phyloP scores from a whole-genome alignment of 768 basidiomycete genomes.

The Mycena maculata region DNA sequence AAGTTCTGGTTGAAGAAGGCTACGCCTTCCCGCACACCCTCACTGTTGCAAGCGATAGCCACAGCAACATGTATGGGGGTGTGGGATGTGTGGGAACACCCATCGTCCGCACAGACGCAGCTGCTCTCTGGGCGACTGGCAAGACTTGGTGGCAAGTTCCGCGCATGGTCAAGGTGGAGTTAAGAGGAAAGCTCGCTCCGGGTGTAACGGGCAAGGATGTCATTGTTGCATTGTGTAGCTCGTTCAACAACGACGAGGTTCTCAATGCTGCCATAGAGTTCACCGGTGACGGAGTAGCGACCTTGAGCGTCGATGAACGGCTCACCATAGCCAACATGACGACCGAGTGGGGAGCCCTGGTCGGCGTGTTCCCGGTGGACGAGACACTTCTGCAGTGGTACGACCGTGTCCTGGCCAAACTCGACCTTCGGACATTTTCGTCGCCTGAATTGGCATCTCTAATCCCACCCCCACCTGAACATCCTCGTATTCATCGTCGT shows the following conservation, averaged over 20 bases:
- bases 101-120: conserved; percentile 95
- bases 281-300: conserved; percentile 85
- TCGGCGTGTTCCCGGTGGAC: conserved; percentile 95
- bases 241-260: conserved; percentile 96
- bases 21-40: conserved; percentile 97
- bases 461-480: conserved; percentile 79
- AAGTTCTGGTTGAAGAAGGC: conserved; percentile 97
- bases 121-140: conserved; percentile 97
- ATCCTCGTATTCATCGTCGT: conserved; percentile 85
- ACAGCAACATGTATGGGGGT: conserved; percentile 99
- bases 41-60: conserved; percentile 96
- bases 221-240: conserved; percentile 95
- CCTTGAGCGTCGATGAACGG: conserved; percentile 88
- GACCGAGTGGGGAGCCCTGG: conserved; percentile 98
- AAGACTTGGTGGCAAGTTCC: conserved; percentile 99
- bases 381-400: conserved; percentile 88
- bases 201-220: conserved; percentile 99
- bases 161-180: conserved; percentile 93
- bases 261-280: conserved; percentile 98
- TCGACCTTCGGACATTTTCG: conserved; percentile 82
- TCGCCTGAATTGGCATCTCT: conserved; percentile 55
- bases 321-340: conserved; percentile 99
- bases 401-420: conserved; percentile 73
- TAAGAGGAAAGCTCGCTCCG: conserved; percentile 81
- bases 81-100: conserved; percentile 98